phyloP scores from a whole-genome alignment of 257 asterid genomes.

The Buddleja alternifolia region DNA sequence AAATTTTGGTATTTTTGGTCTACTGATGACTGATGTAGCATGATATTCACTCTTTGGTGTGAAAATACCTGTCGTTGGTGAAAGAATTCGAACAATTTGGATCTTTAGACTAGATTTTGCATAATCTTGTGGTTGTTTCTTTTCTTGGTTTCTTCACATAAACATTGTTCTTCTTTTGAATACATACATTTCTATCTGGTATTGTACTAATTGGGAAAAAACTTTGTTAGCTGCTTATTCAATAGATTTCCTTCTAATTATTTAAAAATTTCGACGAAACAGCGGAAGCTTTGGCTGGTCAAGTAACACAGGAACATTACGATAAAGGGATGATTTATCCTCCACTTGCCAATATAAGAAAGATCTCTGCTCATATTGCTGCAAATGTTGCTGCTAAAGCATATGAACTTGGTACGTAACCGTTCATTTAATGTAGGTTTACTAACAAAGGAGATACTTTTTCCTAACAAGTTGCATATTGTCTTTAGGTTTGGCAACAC shows the following conservation, averaged over 20 bases:
- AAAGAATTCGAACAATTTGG: neutral
- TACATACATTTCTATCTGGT: neutral
- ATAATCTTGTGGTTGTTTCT: neutral
- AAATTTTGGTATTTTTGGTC: too few species aligned
- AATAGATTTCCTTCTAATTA: neutral
- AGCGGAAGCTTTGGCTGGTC: constrained; percentile 96
- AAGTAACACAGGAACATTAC: constrained; percentile 82
- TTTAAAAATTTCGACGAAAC: constrained; percentile 31
- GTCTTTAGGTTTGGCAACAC: constrained; percentile 70
- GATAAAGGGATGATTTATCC: constrained; percentile 93
- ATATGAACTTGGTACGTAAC: constrained; percentile 74
- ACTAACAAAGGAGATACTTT: neutral
- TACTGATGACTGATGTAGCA: too few species aligned
- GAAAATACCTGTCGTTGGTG: too few species aligned
- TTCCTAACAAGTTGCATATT: neutral
- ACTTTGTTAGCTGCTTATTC: neutral
- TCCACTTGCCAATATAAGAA: constrained; percentile 73
- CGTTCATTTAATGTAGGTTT: neutral
- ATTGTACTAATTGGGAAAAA: neutral
- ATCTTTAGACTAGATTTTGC: neutral
- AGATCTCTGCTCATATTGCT: constrained; percentile 87
- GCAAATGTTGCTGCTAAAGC: constrained; percentile 97
- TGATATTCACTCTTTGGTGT: too few species aligned
- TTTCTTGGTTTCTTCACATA: neutral
- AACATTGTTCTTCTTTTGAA: neutral